Base-by-base conservation (phyloP, 306 rosid genomes). In the Glycine tomentella region DNA sequence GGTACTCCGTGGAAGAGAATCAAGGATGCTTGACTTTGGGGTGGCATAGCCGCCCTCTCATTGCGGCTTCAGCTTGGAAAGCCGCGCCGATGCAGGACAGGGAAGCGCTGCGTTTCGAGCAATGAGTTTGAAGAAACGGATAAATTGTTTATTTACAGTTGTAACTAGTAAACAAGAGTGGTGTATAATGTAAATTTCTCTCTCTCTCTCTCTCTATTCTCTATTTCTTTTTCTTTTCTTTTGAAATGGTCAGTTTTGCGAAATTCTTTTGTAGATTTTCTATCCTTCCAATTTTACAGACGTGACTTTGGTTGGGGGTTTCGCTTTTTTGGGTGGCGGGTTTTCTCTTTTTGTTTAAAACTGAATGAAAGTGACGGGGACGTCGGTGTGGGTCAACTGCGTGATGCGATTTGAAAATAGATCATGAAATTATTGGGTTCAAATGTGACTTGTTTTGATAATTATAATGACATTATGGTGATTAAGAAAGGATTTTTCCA, bases 1-100 rank as follows among this genome's bases (percentile, higher is more conserved):
- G 63, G 4, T 57, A 57, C 63, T 57, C 34, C 34, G 63, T 57
- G 9, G 97, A 94, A 67, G 98, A 94, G 86, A 92, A 84, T 15
- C 90, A 89, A 49, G 98, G 98, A 1, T 89, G 96, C 62, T 85
- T 94, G 79, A 94, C 94, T 11, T 86, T 94, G 38, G 98, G 98
- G 16, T 94, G 98, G 98, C 98, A 94, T 49, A 92, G 89, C 91
- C 92, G 97, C 0, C 63, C 63, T 9, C 12, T 57, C 0, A 57
- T 57, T 17, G 33, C 63, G 63, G 63, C 63, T 57, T 57, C 63
- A 6, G 63, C 63, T 57, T 57, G 63, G 63, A 34, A 57, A 79
- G 89, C 89, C 17, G 80, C 33, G 25, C 64, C 83, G 12, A 7
- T 53, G 38, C 7, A 1, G n/a, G 61, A 68, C 0, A 46, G 17